phyloP scores from a whole-genome alignment of 495 filamentous ascomycete genomes.

The Neurospora cerealis region DNA sequence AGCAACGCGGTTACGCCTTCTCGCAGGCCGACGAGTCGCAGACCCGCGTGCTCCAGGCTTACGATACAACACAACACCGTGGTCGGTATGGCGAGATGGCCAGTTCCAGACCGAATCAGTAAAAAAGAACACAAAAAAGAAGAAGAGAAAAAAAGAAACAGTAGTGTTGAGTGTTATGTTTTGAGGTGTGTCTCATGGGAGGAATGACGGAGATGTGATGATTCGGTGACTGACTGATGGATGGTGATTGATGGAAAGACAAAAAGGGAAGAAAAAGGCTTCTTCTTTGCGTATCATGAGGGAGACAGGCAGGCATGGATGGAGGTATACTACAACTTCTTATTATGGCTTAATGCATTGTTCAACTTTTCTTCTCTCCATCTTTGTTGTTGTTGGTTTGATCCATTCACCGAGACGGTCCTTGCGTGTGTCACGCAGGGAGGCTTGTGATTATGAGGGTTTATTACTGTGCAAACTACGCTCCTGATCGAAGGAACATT shows the following conservation, averaged over 20 bases:
- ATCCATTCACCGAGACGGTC: too few relatives aligned
- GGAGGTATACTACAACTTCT: not conserved
- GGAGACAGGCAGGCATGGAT: not conserved
- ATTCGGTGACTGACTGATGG: not conserved
- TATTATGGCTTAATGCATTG: not conserved
- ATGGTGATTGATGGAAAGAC: not conserved
- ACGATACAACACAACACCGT: slow-evolving; percentile 88
- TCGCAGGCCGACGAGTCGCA: slow-evolving; percentile 94
- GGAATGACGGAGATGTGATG: not conserved
- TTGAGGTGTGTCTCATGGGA: not conserved
- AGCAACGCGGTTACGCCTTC: slow-evolving; percentile 97
- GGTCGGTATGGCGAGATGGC: slow-evolving; percentile 96
- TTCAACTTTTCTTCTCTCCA: not conserved
- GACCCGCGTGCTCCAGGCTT: slow-evolving; percentile 87
- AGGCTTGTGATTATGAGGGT: too few relatives aligned
- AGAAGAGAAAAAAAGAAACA: too few relatives aligned
- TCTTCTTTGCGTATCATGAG: not conserved
- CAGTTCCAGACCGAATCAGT: slow-evolving; percentile 43
- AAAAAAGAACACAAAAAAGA: not conserved
- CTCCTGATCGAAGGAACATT: too few relatives aligned
- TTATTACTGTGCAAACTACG: too few relatives aligned
- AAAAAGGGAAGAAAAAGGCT: not conserved
- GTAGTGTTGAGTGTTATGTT: not conserved
- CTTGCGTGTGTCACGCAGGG: too few relatives aligned
- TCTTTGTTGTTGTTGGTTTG: not conserved